Base-by-base conservation (phyloP, 768 basidiomycete genomes). In the Lactarius quietus region DNA sequence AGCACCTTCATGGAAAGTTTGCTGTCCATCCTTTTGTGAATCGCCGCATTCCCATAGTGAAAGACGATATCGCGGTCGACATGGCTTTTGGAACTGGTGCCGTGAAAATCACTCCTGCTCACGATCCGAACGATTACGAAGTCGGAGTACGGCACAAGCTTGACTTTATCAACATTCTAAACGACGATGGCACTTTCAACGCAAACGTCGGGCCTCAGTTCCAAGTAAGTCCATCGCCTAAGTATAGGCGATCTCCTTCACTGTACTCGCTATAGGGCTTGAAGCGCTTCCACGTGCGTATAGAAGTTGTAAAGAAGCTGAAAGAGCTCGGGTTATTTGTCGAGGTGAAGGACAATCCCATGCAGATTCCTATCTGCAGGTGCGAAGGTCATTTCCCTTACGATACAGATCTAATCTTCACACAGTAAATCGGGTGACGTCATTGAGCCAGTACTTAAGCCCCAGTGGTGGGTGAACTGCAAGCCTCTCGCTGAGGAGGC, bases 401-500 rank as follows among this genome's bases (percentile, higher is more conserved):
- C 17, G 12, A 31, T 61, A 48, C 20, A 51, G 12, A 62, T 14
- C 72, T 23, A 23, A 43, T 31, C 10, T 23, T 35, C 35, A 45
- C 60, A 3, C 69, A 96, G 92, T 70, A 96, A 97, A 83, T 97
- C 94, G 3, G 96, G 96, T 1, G 97, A 99, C 74, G 76, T 99
- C 61, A 97, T 98, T 69, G 97, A 99, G 76, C 89, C 92, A 2
- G 79, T 98, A 26, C 79, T 98, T 71, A 98, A 97, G 76, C 97
- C 97, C 0, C 97, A 99, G 74, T 99, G 97, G 97, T 99, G 96
- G 95, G 90, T 99, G 39, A 86, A 88, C 75, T 96, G 95, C 78
- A 86, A 92, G 75, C 89, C 90, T 1, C 79, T 98, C 59, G 95
- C 96, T 0, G 89, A 93, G 59, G 92, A 95, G 71, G 93, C 92